These are phyloP conservation scores for Coix lacrymajobi DNA, from an alignment of 176 grass and related monocot genomes.

Conservation along the genomic window DNA sequence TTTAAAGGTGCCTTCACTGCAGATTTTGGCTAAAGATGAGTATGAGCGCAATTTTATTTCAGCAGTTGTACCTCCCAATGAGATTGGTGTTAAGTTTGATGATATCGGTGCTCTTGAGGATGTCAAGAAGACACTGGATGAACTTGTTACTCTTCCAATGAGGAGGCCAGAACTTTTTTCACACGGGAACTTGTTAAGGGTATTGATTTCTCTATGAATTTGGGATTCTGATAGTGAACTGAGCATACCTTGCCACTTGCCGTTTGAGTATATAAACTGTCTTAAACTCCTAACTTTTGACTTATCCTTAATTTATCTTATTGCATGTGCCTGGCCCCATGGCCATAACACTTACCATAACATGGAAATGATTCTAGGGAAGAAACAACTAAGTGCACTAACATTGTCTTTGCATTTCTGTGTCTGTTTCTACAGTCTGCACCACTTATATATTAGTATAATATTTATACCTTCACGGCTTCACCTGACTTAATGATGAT, in stretches of 20 bases:
- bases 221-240: neutral
- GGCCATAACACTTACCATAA: neutral
- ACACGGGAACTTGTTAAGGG: conserved; percentile 85
- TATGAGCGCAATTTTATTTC: conserved; percentile 88
- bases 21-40: conserved; percentile 92
- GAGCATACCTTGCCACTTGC: neutral
- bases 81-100: conserved; percentile 92
- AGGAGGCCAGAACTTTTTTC: conserved; percentile 95
- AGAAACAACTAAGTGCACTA: neutral
- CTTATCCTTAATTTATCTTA: neutral
- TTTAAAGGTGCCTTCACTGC: conserved; percentile 34
- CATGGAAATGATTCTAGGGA: neutral
- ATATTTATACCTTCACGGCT: neutral
- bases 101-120: conserved; percentile 95
- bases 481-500: neutral
- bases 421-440: neutral
- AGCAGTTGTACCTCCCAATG: conserved; percentile 83
- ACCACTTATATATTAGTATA: neutral
- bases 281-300: neutral
- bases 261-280: neutral
- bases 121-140: conserved; percentile 89
- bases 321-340: neutral
- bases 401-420: neutral
- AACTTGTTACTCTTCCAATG: conserved; percentile 96
- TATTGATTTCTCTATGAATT: conserved; percentile 32